Evolutionary conservation across 176 grass and related monocot genomes (phyloP).

Genomic region (Aegilops umbellulata): DNA sequence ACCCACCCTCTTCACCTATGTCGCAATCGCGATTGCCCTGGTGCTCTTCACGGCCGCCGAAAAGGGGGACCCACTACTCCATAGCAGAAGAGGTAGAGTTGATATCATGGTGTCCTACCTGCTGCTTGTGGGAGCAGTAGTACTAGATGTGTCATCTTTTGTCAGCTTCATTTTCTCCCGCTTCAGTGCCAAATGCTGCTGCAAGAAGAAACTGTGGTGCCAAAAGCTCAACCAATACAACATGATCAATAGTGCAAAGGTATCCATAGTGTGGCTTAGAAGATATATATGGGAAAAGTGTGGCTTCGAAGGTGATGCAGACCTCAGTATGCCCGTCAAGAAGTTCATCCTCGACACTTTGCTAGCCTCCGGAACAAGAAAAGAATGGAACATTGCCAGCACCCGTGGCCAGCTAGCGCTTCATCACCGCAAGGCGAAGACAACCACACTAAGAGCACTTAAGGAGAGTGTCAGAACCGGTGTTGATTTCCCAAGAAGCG

Average conservation of each 20-base stretch:
- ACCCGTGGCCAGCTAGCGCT: neutral
- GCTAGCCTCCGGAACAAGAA: neutral
- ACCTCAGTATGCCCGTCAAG: neutral
- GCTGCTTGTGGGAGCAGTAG: neutral
- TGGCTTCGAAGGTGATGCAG: too few relatives aligned
- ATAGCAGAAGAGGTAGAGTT: neutral
- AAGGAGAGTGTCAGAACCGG: neutral
- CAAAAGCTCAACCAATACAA: slow-evolving; percentile 8
- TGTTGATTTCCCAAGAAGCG: neutral
- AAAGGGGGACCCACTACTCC: neutral
- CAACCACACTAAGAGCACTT: neutral
- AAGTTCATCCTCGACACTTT: neutral
- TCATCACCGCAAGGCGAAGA: neutral
- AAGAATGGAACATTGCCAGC: neutral
- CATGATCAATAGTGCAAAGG: neutral
- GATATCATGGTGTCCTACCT: slow-evolving; percentile 8
- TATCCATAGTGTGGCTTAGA: fast-evolving
- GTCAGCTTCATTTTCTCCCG: neutral
- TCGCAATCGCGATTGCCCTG: neutral
- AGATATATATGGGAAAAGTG: too few relatives aligned
- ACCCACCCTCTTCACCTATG: neutral
- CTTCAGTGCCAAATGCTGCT: neutral
- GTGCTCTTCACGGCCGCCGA: neutral
- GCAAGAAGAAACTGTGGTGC: neutral
- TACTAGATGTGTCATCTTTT: neutral